Evolutionary conservation across 2,329 filamentous ascomycete genomes (phyloP), one percentile per base, ranked within the genome.

Genomic region (Nigrograna mackinnonii): DNA sequence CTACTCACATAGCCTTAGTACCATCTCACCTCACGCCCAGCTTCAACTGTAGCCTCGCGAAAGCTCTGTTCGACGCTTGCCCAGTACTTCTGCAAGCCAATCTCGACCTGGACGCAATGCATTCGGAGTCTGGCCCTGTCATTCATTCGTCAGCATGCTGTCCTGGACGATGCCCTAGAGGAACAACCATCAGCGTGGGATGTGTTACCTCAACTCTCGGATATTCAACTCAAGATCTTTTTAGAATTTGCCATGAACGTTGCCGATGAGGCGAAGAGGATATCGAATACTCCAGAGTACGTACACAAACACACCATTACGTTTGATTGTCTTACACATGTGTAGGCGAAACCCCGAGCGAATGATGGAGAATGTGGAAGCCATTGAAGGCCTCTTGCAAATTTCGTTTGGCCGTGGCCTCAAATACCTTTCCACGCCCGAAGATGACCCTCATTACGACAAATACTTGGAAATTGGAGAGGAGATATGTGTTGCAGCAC

Each of bases 41-140:
- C 77, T 4, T 78, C 79, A 3, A 71, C 77, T 3, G 74, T 90
- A 39, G 86, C 90, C 5, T 75, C 82, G 16, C 82, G 83, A 53
- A 94, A 94, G 68, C 75, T 92, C 18, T 87, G 86, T 51, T 86
- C 86, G n/a, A 86, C 87, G 5, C 70, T 92, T 5, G 85, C 86
- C 13, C 86, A 86, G 16, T 90, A 86, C 60, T 91, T 88, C 58
- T 75, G 89, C 22, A 85, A 85, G 44, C 87, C 87, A 47, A 81
- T 86, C 5, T 70, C 77, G 9, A 72, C 79, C 5, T 92, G 88
- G 86, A 72, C 75, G n/a, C 71, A 71, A 37, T 88, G 84, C 47
- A 66, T 90, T 22, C 76, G 75, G 26, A 84, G 87, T 57, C 68
- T 89, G n/a, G 57, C 83, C 28, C 72, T 79, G 41, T 86, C 81